These are phyloP conservation scores for Skeletonema grethae DNA, from an alignment of 108 stramenopile genomes.

Conservation along the genomic window DNA sequence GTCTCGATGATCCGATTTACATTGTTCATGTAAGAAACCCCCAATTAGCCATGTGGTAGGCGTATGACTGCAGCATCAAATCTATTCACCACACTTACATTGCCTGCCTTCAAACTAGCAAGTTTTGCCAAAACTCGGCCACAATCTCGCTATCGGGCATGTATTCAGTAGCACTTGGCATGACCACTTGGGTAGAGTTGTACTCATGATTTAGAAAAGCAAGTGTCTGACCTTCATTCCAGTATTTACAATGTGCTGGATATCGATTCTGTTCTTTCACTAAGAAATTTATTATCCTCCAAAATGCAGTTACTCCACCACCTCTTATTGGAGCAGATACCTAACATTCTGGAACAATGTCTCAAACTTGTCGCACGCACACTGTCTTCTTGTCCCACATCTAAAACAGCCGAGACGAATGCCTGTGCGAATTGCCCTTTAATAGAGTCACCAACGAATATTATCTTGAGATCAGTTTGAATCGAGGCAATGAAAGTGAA, in stretches of 20 bases:
- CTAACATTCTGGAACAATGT: too few relatives aligned
- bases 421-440: background rate
- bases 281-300: background rate
- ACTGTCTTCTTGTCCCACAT: background rate
- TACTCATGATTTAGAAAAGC: background rate
- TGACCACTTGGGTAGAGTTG: background rate
- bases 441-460: background rate
- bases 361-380: background rate
- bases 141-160: background rate
- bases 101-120: background rate
- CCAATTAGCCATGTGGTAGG: conserved; percentile 48
- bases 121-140: background rate
- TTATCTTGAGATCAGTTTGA: background rate
- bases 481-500: conserved; percentile 1
- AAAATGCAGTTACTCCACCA: background rate
- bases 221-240: background rate
- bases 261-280: background rate
- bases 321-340: background rate
- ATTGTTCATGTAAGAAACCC: conserved; percentile 21
- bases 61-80: conserved; percentile 49
- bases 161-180: background rate
- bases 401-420: background rate
- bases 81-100: background rate
- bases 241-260: background rate
- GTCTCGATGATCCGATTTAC: conserved; percentile 24